Base-by-base conservation (phyloP, 2,329 filamentous ascomycete genomes). In the Parafenestella ontariensis region DNA sequence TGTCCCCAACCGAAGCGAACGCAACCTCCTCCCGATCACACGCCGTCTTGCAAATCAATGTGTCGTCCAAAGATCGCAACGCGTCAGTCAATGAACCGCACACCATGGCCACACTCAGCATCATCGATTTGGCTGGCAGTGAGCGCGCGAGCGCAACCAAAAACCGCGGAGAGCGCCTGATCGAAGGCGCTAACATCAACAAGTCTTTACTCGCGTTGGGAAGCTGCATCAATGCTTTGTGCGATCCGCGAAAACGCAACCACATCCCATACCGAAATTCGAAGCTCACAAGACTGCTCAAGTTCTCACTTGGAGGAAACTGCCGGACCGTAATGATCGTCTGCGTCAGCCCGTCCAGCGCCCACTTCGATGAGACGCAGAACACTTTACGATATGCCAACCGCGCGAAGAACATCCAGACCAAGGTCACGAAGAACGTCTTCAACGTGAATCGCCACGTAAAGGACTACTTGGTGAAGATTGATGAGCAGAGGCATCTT, bases 261-360 rank as follows among this genome's bases (percentile, higher is more conserved):
- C 95, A 99, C 76, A 90, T 99, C 13, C 95, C 95, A 0, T 99
- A 99, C 79, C 87, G 95, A 66, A 98, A 99, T 79, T 98, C 94
- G 61, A 99, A 98, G 71, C 87, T 99, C 49, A 99, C 95, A 0
- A 88, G 95, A 48, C 82, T 99, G 4, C 85, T 99, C 49, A 99
- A 99, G 70, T 99, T 99, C 78, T 96, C 94, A 0, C 85, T 99
- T 0, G 95, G 95, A 26, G 95, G 95, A 3, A 99, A 99, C 76
- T 99, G 95, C 83, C 96, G 93, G 78, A 99, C 95, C 0, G 95
- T 99, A 74, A 99, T 99, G 95, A 98, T 99, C 75, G 95, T 99
- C 23, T 99, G 95, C 70, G 91, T 99, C 49, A 97, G 93, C 65
- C 95, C 95, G 1, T 97, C 92, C 0, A 98, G 95, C 70, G 90